Evolutionary conservation across 129 eudicot genomes (phyloP).

Genomic region (Heracleum sosnowskyi): DNA sequence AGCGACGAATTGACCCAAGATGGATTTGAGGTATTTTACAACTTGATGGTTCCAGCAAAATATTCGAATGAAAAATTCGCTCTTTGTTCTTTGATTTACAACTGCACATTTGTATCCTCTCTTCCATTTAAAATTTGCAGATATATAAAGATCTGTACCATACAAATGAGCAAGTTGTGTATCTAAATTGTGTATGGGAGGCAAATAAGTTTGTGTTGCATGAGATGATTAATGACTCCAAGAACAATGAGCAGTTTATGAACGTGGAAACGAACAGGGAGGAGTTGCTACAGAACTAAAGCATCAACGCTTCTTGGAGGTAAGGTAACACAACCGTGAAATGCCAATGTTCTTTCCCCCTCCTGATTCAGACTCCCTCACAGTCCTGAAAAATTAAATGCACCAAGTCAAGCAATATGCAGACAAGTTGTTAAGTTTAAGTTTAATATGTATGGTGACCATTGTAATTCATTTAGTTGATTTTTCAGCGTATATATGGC

Average conservation of each 20-base stretch:
- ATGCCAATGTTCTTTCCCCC: neutral
- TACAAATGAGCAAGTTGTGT: conserved; percentile 32
- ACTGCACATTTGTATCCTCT: neutral
- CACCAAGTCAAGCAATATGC: neutral
- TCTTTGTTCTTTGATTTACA: neutral
- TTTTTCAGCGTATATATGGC: neutral
- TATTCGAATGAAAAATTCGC: neutral
- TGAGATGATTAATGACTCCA: conserved; percentile 26
- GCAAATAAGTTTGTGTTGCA: conserved; percentile 54
- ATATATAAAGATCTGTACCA: conserved; percentile 73
- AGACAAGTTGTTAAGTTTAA: neutral
- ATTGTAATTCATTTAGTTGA: neutral
- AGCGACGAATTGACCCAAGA: conserved; percentile 50
- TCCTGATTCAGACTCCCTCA: neutral
- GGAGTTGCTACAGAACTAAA: conserved; percentile 41
- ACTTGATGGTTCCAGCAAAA: neutral
- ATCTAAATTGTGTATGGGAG: conserved; percentile 69
- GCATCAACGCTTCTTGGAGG: conserved; percentile 59
- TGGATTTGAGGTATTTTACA: conserved; percentile 58
- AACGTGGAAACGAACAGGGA: neutral
- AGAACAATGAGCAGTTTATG: neutral
- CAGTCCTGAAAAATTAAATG: neutral
- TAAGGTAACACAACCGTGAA: conserved; percentile 40
- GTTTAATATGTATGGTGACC: neutral
- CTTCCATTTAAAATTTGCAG: conserved; percentile 24